Base-by-base conservation (phyloP, 257 asterid genomes). In the Primulina huaijiensis region DNA sequence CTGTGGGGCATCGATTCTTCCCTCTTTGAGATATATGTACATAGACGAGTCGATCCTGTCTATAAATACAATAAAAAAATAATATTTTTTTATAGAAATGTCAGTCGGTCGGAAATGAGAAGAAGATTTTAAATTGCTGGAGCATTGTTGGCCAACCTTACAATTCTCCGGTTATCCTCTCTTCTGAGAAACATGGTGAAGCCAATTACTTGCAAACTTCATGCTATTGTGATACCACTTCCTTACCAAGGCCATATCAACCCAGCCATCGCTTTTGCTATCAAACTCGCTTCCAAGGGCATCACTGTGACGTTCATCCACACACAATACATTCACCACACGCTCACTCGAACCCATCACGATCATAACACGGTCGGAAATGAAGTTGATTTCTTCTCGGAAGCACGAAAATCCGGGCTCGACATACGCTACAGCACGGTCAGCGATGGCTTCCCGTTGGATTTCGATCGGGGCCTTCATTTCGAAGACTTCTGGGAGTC, bases 241-340 rank as follows among this genome's bases (percentile, higher is more conserved):
- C 72, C 84, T 19, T 75, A 71, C 53, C 86, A 82, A 64, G 84
- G 86, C 67, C 86, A 82, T 25, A 64, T 82, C 3, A 80, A 50
- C 6, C 84, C 83, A 11, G 62, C 64, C 17, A 72, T 72, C 19
- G 38, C 68, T 50, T 76, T 82, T 0, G 82, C 80, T 0, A 23
- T 23, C 25, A 23, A 23, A 23, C 25, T 23, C 1, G 25, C 25
- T 23, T 23, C 25, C 25, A 23, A 23, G 1, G 25, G 25, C 0
- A 23, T 23, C 25, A 23, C 25, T 1, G 25, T 23, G 1, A 23
- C 25, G 25, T 23, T 23, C 25, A 23, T 23, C 60, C 69, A 75
- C 55, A 69, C 77, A 12, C 72, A 80, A 30, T n/a, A 40, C 6
- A 55, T 74, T 31, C 84, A 82, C 68, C 72, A 73, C 59, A 53